phyloP scores from a whole-genome alignment of 2,329 filamentous ascomycete genomes.

The Trichoderma sp. region DNA sequence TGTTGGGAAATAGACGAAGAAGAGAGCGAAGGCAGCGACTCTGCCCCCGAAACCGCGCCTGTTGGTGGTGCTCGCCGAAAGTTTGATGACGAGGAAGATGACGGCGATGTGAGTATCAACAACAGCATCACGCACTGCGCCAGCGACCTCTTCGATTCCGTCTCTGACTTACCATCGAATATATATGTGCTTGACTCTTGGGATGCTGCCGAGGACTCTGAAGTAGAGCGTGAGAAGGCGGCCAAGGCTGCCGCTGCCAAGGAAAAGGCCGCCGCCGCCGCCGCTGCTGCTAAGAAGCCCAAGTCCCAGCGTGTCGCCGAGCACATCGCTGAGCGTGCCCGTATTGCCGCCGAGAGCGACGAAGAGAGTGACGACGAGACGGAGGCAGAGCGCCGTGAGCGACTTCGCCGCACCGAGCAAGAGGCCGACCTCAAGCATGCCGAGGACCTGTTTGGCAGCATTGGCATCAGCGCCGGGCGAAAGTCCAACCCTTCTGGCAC shows the following conservation, averaged over 20 bases:
- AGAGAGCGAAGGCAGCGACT: slow-evolving; percentile 41
- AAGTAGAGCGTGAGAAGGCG: slow-evolving; percentile 93
- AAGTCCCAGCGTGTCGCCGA: slow-evolving; percentile 86
- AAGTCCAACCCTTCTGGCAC: slow-evolving; percentile 65
- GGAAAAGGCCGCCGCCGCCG: slow-evolving; percentile 85
- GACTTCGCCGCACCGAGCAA: slow-evolving; percentile 77
- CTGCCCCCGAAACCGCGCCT: slow-evolving; percentile 41
- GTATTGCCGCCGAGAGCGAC: slow-evolving; percentile 51
- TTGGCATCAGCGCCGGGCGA: slow-evolving; percentile 66
- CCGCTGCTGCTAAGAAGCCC: slow-evolving; percentile 86
- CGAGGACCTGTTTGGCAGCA: slow-evolving; percentile 81
- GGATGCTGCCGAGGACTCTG: slow-evolving; percentile 96
- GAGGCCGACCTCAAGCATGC: slow-evolving; percentile 88
- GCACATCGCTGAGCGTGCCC: slow-evolving; percentile 63
- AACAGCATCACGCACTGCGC: not conserved
- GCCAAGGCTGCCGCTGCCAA: slow-evolving; percentile 84
- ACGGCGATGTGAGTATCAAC: slow-evolving; percentile 65
- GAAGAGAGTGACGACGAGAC: slow-evolving; percentile 71
- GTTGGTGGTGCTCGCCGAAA: slow-evolving; percentile 51
- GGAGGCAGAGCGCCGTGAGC: slow-evolving; percentile 70
- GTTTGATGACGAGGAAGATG: slow-evolving; percentile 92
- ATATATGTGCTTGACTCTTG: slow-evolving; percentile 81
- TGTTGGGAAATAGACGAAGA: slow-evolving; percentile 31
- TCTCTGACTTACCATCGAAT: not conserved
- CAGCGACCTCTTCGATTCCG: not conserved